Conservation (phyloP, 2,329 filamentous ascomycete species). For the Parascedosporium putredinis region DNA sequence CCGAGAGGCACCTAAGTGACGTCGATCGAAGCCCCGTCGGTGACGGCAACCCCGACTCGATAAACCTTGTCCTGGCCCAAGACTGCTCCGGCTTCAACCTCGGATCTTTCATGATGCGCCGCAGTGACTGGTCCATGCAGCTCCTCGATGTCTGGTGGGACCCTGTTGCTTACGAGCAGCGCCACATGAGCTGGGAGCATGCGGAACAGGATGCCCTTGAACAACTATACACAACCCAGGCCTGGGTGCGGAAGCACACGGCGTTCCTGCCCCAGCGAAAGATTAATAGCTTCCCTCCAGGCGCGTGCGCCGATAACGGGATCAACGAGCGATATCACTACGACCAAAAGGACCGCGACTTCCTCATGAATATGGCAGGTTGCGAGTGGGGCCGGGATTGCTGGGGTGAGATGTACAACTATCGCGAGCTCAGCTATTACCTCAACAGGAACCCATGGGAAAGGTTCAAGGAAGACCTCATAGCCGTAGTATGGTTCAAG, state of each 20-base stretch:
- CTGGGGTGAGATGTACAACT: conserved; percentile 96
- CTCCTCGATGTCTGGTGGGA: conserved; percentile 98
- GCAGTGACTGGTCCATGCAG: conserved; percentile 81
- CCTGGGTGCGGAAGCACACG: conserved; percentile 82
- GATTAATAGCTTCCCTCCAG: conserved; percentile 89
- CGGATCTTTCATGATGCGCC: conserved; percentile 84
- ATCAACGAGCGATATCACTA: conserved; percentile 76
- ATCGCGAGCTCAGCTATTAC: conserved; percentile 80
- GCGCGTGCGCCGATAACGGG: conserved; percentile 68
- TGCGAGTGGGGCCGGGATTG: conserved; percentile 96
- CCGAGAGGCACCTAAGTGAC: conserved; percentile 64
- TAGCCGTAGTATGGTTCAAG: conserved; percentile 53
- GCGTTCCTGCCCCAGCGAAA: conserved; percentile 84
- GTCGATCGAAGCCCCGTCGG: conserved; percentile 62
- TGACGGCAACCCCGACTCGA: conserved; percentile 65
- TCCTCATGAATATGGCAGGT: conserved; percentile 96
- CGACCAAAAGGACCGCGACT: conserved; percentile 73
- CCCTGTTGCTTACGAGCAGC: conserved; percentile 92
- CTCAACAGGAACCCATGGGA: conserved; percentile 81
- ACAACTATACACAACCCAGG: conserved; percentile 81
- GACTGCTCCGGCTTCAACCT: conserved; percentile 96
- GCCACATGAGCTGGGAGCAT: conserved; percentile 98
- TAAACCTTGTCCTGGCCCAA: conserved; percentile 83
- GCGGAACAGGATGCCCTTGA: conserved; percentile 96
- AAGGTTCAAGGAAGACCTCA: conserved; percentile 56